phyloP scores from a whole-genome alignment of 345 rosid species.

The Clarkia xantiana region DNA sequence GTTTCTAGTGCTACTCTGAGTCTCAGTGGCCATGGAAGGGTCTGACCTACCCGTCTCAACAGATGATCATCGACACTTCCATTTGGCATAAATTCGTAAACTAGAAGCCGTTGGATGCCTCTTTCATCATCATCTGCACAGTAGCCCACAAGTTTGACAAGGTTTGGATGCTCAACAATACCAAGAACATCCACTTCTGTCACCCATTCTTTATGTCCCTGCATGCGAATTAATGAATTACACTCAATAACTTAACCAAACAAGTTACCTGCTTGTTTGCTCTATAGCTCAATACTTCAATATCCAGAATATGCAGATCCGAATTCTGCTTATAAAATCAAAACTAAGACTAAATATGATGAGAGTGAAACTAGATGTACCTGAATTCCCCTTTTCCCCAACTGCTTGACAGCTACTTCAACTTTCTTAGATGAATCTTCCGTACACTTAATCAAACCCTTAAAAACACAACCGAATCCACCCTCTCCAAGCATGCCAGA shows the following conservation, averaged over 20 bases:
- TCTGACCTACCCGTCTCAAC: constrained; percentile 25
- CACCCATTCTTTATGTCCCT: constrained; percentile 94
- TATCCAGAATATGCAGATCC: not conserved
- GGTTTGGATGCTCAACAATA: constrained; percentile 72
- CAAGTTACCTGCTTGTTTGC: not conserved
- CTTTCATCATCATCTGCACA: constrained; percentile 94
- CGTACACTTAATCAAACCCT: constrained; percentile 33
- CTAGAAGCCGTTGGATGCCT: constrained; percentile 74
- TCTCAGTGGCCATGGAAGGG: constrained; percentile 80
- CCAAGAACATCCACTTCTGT: constrained; percentile 90
- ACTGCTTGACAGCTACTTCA: constrained; percentile 84
- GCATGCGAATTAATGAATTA: constrained; percentile 11
- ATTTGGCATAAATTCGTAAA: constrained; percentile 78
- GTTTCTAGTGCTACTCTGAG: constrained; percentile 78
- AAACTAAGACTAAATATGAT: too few species aligned
- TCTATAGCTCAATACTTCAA: not conserved
- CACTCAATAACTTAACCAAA: not conserved
- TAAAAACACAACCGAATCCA: constrained; percentile 81
- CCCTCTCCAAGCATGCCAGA: constrained; percentile 86
- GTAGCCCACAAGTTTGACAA: constrained; percentile 72
- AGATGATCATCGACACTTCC: constrained; percentile 62
- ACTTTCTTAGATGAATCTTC: constrained; percentile 44
- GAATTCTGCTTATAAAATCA: too few species aligned
- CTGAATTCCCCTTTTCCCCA: constrained; percentile 72
- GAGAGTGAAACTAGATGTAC: constrained; percentile 17